Conservation (phyloP, 495 filamentous ascomycete species). For the Penicillium nucicola region DNA sequence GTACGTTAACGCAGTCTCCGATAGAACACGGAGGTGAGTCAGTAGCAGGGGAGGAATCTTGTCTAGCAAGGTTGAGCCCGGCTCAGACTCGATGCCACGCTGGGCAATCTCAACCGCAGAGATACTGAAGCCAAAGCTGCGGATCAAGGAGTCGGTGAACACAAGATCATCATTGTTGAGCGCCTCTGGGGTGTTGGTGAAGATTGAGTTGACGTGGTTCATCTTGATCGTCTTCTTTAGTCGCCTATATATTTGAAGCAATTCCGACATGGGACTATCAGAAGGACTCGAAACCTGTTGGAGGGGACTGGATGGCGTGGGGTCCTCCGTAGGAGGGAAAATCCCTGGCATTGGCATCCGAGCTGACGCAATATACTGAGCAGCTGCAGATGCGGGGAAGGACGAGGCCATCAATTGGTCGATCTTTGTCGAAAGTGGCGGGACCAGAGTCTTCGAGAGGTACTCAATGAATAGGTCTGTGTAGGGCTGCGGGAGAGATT, state of each 20-base stretch:
- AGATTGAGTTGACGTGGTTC: constrained; percentile 62
- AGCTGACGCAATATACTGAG: constrained; percentile 23
- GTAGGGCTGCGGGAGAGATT: constrained; percentile 33
- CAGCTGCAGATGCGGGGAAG: constrained; percentile 21
- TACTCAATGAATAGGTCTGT: constrained; percentile 65
- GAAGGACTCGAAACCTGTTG: constrained; percentile 33
- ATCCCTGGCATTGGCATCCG: constrained; percentile 48
- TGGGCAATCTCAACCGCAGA: constrained; percentile 89
- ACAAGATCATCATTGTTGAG: constrained; percentile 49
- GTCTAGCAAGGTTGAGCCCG: constrained; percentile 73
- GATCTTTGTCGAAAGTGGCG: constrained; percentile 58
- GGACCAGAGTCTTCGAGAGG: constrained; percentile 56
- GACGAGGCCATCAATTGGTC: constrained; percentile 38
- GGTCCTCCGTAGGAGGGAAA: constrained; percentile 38
- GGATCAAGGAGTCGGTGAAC: constrained; percentile 66
- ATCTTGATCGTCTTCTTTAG: constrained; percentile 71
- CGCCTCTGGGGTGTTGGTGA: constrained; percentile 37
- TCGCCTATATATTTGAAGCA: constrained; percentile 76
- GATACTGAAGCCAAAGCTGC: constrained; percentile 82
- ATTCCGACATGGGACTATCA: constrained; percentile 58
- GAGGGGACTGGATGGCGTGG: constrained; percentile 27
- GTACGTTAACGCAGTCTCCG: constrained; percentile 85
- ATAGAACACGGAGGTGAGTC: constrained; percentile 84
- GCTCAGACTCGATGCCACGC: constrained; percentile 75
- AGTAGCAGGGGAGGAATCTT: constrained; percentile 77